Evolutionary conservation across 2,329 filamentous ascomycete species (phyloP), one percentile per base, ranked within the genome.

Genomic region (Exophiala spinifera): DNA sequence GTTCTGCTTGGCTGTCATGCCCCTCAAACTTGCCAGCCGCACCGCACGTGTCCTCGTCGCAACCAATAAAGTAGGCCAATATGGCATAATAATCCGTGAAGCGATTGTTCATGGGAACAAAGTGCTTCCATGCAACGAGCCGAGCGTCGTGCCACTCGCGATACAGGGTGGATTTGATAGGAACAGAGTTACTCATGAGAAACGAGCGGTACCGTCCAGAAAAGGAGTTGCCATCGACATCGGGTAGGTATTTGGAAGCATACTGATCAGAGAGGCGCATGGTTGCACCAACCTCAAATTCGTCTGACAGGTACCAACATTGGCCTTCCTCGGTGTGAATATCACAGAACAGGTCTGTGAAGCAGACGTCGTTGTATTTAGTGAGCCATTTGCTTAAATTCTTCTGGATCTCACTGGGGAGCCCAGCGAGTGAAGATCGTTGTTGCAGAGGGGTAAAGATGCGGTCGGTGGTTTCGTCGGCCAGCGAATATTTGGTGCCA

Each of bases 91-190:
- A 79, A 62, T 91, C 89, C 33, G 80, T 73, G 64, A 85, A 91
- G 1, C 84, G 80, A 64, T 82, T 87, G 66, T 91, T 86, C 79
- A 92, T 84, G 14, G 89, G 89, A 1, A 91, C 84, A 63, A 89
- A 92, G 69, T 94, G 89, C 64, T 83, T 83, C 88, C 89, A 94
- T 0, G 87, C 79, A 1, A 89, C 75, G 1, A 92, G 75, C 2
- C 88, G 78, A 42, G 79, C 80, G 67, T 91, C 88, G 65, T 91
- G 88, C 89, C 88, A 94, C 68, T 94, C 89, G 17, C 81, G 79
- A 72, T 85, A 94, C 19, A 92, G 74, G 0, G 88, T 90, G 4
- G 85, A 82, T 72, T 92, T 94, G 72, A 94, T 82, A 0, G 86
- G 86, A 7, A 91, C 69, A 14, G 81, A 85, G 1, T 82, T 87